Conservation (phyloP, 2,329 filamentous ascomycete species). For the Aspergillus sp. region DNA sequence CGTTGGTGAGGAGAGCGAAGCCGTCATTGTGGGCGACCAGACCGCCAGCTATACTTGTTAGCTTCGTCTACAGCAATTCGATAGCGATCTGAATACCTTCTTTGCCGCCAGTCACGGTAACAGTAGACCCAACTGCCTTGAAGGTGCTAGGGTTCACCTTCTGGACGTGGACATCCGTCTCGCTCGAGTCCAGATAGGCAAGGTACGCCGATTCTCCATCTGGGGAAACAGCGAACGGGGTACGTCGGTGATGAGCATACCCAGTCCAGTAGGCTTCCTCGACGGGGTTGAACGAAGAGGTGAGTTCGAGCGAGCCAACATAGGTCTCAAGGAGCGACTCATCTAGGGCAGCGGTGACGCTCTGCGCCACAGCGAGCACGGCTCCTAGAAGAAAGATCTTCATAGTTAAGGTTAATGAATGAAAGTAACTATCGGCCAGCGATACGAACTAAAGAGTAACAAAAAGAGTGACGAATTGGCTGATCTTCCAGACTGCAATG, state of each 20-base stretch:
- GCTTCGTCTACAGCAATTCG: neutral
- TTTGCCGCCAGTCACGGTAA: slow-evolving; percentile 55
- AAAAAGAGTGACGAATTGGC: neutral
- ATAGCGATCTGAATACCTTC: slow-evolving; percentile 38
- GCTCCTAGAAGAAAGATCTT: slow-evolving; percentile 22
- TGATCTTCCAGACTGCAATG: neutral
- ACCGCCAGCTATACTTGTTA: slow-evolving; percentile 49
- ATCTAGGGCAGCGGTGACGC: slow-evolving; percentile 20
- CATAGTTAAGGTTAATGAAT: slow-evolving; percentile 16
- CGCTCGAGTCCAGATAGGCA: slow-evolving; percentile 59
- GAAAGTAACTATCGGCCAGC: slow-evolving; percentile 2
- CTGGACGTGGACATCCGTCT: slow-evolving; percentile 58
- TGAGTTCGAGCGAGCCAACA: slow-evolving; percentile 48
- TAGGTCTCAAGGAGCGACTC: slow-evolving; percentile 37
- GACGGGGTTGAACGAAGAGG: slow-evolving; percentile 56
- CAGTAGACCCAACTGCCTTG: slow-evolving; percentile 50
- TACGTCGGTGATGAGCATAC: slow-evolving; percentile 61
- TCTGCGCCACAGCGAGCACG: slow-evolving; percentile 27
- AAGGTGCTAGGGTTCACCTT: slow-evolving; percentile 57
- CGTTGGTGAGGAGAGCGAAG: slow-evolving; percentile 63
- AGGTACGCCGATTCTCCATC: slow-evolving; percentile 60
- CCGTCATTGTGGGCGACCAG: slow-evolving; percentile 63
- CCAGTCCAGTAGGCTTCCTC: slow-evolving; percentile 63
- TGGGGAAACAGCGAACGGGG: slow-evolving; percentile 62
- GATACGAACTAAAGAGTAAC: neutral